Evolutionary conservation across 108 stramenopile species (phyloP).

Genomic region (Thalassiosira profunda): DNA sequence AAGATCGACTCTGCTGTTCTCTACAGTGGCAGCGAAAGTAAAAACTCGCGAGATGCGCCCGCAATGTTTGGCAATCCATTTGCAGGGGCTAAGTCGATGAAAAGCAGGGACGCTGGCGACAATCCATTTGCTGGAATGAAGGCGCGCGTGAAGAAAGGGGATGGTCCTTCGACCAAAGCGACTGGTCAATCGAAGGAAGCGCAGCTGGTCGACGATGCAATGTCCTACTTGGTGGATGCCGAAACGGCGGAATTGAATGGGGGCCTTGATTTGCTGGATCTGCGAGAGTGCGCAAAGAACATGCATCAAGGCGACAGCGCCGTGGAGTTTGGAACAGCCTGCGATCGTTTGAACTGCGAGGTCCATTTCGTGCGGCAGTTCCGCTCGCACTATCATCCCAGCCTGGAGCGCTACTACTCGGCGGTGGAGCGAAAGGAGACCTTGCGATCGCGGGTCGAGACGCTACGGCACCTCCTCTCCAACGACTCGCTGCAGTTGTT

Average conservation of each 20-base stretch:
- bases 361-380: conserved; percentile 47
- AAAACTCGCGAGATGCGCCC: not conserved
- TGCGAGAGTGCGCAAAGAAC: conserved; percentile 61
- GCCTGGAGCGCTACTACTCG: conserved; percentile 65
- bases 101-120: conserved; percentile 33
- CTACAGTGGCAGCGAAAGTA: conserved; percentile 48
- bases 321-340: conserved; percentile 62
- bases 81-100: conserved; percentile 47
- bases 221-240: conserved; percentile 52
- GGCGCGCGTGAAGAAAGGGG: conserved; percentile 64
- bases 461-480: conserved; percentile 75
- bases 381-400: conserved; percentile 72
- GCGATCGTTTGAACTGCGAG: conserved; percentile 41
- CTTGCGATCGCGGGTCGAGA: conserved; percentile 55
- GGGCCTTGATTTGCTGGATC: conserved; percentile 55
- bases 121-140: conserved; percentile 82
- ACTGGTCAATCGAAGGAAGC: conserved; percentile 38
- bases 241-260: conserved; percentile 55
- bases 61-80: conserved; percentile 40
- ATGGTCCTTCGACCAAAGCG: conserved; percentile 6
- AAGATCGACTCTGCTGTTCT: conserved; percentile 70
- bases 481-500: conserved; percentile 93
- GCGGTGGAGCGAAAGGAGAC: conserved; percentile 70
- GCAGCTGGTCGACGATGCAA: conserved; percentile 54
- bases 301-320: conserved; percentile 62